These are phyloP conservation scores for Rhododendron ferrugineum DNA, from an alignment of 148 eudicot species.

Conservation along the genomic window DNA sequence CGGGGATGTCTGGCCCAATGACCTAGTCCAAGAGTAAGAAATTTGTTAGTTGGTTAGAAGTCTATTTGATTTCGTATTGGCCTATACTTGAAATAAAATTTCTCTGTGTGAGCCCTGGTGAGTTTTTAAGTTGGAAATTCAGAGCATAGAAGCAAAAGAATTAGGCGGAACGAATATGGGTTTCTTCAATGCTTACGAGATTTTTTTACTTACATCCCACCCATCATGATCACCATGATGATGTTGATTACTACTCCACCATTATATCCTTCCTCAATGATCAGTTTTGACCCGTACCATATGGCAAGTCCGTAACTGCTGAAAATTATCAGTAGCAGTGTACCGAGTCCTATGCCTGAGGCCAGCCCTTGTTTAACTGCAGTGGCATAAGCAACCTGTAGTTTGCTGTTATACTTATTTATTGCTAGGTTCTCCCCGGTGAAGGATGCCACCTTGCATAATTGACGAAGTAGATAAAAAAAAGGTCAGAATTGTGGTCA, in stretches of 20 bases:
- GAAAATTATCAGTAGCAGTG: slow-evolving; percentile 32
- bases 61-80: neutral
- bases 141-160: neutral
- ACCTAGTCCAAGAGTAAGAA: slow-evolving; percentile 33
- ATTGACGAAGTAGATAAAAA: neutral
- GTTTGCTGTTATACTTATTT: slow-evolving; percentile 43
- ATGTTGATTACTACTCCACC: slow-evolving; percentile 78
- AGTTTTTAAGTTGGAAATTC: neutral
- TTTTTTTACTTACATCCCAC: slow-evolving; percentile 55
- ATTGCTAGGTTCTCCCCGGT: slow-evolving; percentile 67
- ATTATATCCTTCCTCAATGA: slow-evolving; percentile 55
- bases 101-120: neutral
- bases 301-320: slow-evolving; percentile 53
- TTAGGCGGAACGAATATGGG: neutral
- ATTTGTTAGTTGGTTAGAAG: neutral
- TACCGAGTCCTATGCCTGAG: slow-evolving; percentile 66
- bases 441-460: slow-evolving; percentile 67
- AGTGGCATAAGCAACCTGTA: slow-evolving; percentile 45
- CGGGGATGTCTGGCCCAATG: slow-evolving; percentile 72
- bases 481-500: neutral
- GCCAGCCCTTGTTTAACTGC: slow-evolving; percentile 60
- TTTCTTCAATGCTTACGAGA: neutral
- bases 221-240: slow-evolving; percentile 61
- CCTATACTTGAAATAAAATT: neutral
- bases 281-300: slow-evolving; percentile 71